phyloP scores from a whole-genome alignment of 345 rosid species.

The Camelina hispida region DNA sequence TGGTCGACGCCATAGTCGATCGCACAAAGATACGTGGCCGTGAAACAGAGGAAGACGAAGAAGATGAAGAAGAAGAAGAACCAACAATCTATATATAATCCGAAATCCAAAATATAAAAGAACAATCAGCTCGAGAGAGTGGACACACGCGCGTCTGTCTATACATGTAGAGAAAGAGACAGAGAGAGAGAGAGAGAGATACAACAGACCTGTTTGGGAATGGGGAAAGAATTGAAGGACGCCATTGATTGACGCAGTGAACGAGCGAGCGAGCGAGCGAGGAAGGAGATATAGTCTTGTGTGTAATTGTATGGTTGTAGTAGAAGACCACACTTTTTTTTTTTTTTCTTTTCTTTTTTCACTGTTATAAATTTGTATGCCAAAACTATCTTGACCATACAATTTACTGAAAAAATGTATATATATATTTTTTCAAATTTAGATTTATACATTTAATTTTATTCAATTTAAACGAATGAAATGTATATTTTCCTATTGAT shows the following conservation, averaged over 20 bases:
- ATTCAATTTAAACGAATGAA: too few species aligned
- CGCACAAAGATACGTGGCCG: constrained; percentile 38
- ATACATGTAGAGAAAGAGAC: too few species aligned
- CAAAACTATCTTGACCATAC: too few species aligned
- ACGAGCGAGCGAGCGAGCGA: not conserved
- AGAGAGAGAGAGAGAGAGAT: not conserved
- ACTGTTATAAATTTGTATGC: too few species aligned
- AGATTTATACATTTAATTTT: too few species aligned
- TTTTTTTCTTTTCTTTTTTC: too few species aligned
- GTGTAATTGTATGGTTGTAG: constrained; percentile 23
- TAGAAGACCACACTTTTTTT: too few species aligned
- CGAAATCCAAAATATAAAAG: not conserved
- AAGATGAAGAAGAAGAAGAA: constrained; percentile 25
- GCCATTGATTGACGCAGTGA: constrained; percentile 35
- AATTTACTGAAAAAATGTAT: too few species aligned
- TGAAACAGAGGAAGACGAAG: constrained; percentile 29
- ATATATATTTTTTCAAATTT: too few species aligned
- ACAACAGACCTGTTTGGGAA: constrained; percentile 37
- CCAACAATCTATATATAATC: constrained; percentile 20
- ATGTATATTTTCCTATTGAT: too few species aligned
- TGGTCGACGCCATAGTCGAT: constrained; percentile 32
- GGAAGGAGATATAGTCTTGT: not conserved
- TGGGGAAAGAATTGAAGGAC: constrained; percentile 43
- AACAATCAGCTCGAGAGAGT: not conserved
- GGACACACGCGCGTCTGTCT: too few species aligned